Evolutionary conservation across 164 flowering plant genomes (phyloP).

Genomic region (Chimonanthus salicifolius): DNA sequence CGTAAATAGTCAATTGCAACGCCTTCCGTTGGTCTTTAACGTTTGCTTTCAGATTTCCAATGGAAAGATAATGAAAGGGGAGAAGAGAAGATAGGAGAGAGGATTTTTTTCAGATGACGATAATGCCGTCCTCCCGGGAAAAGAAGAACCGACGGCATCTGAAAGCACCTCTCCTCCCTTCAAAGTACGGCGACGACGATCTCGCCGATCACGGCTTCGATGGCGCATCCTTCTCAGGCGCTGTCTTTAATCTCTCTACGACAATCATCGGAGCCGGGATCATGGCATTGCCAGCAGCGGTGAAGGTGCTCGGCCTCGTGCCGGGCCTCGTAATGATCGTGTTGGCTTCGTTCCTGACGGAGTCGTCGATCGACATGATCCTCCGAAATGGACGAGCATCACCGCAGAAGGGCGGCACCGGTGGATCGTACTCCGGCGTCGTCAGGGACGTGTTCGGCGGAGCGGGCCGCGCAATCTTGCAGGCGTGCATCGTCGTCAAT

Average conservation of each 20-base stretch:
- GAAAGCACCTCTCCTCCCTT: slow-evolving; percentile 42
- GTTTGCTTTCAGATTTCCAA: neutral
- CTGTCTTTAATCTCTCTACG: slow-evolving; percentile 79
- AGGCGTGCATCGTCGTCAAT: slow-evolving; percentile 52
- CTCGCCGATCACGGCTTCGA: slow-evolving; percentile 27
- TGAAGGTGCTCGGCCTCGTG: slow-evolving; percentile 55
- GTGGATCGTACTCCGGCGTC: slow-evolving; percentile 45
- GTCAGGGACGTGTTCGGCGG: slow-evolving; percentile 58
- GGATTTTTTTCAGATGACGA: slow-evolving; percentile 22
- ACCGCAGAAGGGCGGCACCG: slow-evolving; percentile 4
- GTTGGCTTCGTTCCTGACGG: slow-evolving; percentile 41
- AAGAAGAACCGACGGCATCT: slow-evolving; percentile 54
- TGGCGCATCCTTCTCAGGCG: slow-evolving; percentile 76
- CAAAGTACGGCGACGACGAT: slow-evolving; percentile 24
- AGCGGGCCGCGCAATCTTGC: slow-evolving; percentile 42
- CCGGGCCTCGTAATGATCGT: slow-evolving; percentile 54
- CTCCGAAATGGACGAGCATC: slow-evolving; percentile 47
- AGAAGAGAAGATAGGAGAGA: neutral
- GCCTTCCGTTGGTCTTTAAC: neutral
- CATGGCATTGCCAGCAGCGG: slow-evolving; percentile 71
- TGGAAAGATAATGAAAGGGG: neutral
- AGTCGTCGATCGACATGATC: slow-evolving; percentile 51
- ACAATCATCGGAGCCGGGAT: slow-evolving; percentile 81
- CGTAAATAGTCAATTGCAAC: neutral
- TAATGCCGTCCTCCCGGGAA: slow-evolving; percentile 25